phyloP scores from a whole-genome alignment of 1,284 basidiomycete genomes.

The Ustilago trichophora region DNA sequence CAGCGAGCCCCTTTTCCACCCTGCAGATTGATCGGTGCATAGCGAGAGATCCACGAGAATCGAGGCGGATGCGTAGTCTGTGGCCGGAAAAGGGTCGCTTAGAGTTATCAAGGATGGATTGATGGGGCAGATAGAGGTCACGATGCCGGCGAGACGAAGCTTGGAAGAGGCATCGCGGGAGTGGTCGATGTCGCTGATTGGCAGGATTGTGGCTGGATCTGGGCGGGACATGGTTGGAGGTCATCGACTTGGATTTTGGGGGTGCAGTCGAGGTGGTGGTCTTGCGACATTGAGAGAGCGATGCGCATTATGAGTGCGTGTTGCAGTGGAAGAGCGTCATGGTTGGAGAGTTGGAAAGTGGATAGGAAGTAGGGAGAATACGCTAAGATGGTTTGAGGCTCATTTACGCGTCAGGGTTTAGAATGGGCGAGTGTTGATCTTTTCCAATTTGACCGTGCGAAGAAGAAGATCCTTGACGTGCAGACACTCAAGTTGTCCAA shows the following conservation, averaged over 20 bases:
- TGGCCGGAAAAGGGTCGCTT: slow-evolving; percentile 2
- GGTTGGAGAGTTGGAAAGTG: too few relatives aligned
- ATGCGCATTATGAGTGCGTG: too few relatives aligned
- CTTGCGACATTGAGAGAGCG: too few relatives aligned
- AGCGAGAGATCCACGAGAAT: slow-evolving; percentile 30
- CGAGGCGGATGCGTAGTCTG: background rate
- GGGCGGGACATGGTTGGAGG: slow-evolving; percentile 20
- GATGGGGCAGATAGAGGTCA: slow-evolving; percentile 17
- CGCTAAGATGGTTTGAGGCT: background rate
- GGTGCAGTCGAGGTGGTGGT: too few relatives aligned
- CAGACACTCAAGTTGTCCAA: too few relatives aligned
- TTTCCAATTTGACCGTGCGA: background rate
- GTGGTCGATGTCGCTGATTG: slow-evolving; percentile 29
- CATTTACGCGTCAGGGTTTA: slow-evolving; percentile 19
- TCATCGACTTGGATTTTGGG: too few relatives aligned
- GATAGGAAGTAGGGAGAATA: too few relatives aligned
- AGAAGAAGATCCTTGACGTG: too few relatives aligned
- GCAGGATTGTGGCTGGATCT: slow-evolving; percentile 15
- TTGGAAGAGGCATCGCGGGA: slow-evolving; percentile 13
- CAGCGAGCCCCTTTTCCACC: background rate
- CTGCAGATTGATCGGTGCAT: slow-evolving; percentile 6
- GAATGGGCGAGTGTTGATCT: slow-evolving; percentile 13
- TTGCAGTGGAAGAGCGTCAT: too few relatives aligned
- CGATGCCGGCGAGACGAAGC: slow-evolving; percentile 27
- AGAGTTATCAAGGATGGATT: slow-evolving; percentile 17